These are phyloP conservation scores for Alternaria postmessia DNA, from an alignment of 2,329 filamentous ascomycete genomes.

Conservation along the genomic window DNA sequence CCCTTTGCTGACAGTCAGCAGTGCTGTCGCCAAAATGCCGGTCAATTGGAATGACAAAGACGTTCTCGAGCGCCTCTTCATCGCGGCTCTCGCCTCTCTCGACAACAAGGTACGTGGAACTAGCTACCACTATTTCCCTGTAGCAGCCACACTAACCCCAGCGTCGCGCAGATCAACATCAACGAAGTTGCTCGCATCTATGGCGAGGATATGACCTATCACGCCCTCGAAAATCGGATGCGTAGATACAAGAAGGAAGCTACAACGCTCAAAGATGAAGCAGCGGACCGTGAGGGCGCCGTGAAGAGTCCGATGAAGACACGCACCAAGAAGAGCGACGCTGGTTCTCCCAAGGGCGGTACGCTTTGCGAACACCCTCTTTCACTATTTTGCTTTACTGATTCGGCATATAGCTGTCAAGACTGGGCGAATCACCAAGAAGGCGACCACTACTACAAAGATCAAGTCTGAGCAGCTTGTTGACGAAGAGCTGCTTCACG, in stretches of 20 bases:
- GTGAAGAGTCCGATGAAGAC: constrained; percentile 9
- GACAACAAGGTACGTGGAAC: constrained; percentile 42
- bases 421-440: constrained; percentile 28
- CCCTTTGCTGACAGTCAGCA: not conserved
- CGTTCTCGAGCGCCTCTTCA: constrained; percentile 52
- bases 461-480: constrained; percentile 17
- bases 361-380: not conserved
- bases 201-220: constrained; percentile 57
- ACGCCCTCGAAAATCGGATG: constrained; percentile 58
- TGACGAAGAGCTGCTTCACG: not conserved
- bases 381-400: not conserved
- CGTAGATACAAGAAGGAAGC: constrained; percentile 56
- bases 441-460: constrained; percentile 6
- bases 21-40: constrained; percentile 29
- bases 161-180: constrained; percentile 55
- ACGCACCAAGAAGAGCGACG: constrained; percentile 7
- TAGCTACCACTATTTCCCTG: not conserved
- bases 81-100: constrained; percentile 48
- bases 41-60: constrained; percentile 51
- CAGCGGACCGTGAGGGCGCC: constrained; percentile 3
- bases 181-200: constrained; percentile 55
- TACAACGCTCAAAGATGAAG: constrained; percentile 37
- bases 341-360: constrained; percentile 1
- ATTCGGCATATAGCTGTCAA: not conserved
- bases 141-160: not conserved